These are phyloP conservation scores for Candida pseudofarinosa DNA, from an alignment of 805 yeast genomes.

Conservation along the genomic window DNA sequence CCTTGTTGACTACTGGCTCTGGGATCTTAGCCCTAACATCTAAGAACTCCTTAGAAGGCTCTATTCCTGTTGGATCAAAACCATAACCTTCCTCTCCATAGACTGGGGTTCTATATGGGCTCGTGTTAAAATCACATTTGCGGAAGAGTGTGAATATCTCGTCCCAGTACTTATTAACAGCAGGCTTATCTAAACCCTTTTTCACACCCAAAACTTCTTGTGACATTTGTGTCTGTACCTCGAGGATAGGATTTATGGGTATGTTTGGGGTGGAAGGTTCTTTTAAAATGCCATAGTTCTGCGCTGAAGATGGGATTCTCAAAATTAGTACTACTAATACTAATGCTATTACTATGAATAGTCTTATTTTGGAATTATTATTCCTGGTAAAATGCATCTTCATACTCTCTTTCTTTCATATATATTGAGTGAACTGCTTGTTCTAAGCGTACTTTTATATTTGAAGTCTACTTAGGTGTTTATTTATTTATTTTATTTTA, in stretches of 20 bases:
- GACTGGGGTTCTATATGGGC: not conserved
- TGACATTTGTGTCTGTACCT: not conserved
- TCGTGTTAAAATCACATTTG: not conserved
- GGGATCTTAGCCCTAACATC: conserved; percentile 23
- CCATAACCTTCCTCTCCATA: not conserved
- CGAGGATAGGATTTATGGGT: not conserved
- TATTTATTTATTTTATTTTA: no score
- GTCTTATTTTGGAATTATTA: not conserved
- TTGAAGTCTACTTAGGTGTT: no score
- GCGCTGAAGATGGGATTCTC: not conserved
- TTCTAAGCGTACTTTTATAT: no score
- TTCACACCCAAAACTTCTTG: not conserved
- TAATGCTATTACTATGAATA: not conserved
- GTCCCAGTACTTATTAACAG: not conserved
- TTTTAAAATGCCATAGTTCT: not conserved
- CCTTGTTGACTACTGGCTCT: conserved; percentile 17
- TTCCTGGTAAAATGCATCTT: not conserved
- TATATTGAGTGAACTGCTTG: no score
- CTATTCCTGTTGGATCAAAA: conserved; percentile 5
- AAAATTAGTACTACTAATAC: not conserved
- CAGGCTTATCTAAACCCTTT: not conserved
- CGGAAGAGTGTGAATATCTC: not conserved
- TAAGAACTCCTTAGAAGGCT: conserved; percentile 20
- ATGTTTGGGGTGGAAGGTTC: not conserved
- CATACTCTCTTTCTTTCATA: no score